Percentiles rank a stretch among this genome's conserved stretches.
Conservation (phyloP, 257 asterid species). For the Solanum paucissectum region DNA sequence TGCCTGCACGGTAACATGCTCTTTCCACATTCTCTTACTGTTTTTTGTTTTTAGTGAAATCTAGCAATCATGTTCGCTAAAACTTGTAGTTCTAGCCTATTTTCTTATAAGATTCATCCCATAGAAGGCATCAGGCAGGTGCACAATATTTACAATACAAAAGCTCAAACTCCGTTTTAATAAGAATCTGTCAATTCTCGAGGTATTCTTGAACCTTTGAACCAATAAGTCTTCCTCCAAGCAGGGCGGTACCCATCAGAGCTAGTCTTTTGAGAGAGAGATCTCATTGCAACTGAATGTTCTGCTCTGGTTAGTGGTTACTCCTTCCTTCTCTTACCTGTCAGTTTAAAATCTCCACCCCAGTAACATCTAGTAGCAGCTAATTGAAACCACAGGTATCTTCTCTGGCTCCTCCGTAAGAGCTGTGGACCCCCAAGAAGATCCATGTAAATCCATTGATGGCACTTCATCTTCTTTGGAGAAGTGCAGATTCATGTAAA, state of each 20-base stretch:
- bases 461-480: not conserved
- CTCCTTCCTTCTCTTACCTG: not conserved
- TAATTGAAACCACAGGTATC: not conserved
- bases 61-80: not conserved
- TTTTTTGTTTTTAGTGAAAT: not conserved
- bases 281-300: not conserved
- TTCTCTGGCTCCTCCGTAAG: not conserved
- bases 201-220: not conserved
- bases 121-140: not conserved
- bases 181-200: not conserved
- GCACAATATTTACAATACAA: not conserved
- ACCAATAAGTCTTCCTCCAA: not conserved
- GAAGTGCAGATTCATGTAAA: not conserved
- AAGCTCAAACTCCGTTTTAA: not conserved
- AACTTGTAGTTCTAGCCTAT: not conserved
- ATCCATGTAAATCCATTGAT: not conserved
- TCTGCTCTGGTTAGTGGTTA: not conserved
- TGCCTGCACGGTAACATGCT: conserved; percentile 62
- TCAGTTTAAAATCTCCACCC: not conserved
- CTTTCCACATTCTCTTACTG: not conserved
- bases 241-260: not conserved
- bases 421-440: not conserved
- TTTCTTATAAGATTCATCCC: not conserved
- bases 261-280: not conserved
- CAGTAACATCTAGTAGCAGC: not conserved